phyloP scores from a whole-genome alignment of 305 asterid genomes.

The Fraxinus greggii region DNA sequence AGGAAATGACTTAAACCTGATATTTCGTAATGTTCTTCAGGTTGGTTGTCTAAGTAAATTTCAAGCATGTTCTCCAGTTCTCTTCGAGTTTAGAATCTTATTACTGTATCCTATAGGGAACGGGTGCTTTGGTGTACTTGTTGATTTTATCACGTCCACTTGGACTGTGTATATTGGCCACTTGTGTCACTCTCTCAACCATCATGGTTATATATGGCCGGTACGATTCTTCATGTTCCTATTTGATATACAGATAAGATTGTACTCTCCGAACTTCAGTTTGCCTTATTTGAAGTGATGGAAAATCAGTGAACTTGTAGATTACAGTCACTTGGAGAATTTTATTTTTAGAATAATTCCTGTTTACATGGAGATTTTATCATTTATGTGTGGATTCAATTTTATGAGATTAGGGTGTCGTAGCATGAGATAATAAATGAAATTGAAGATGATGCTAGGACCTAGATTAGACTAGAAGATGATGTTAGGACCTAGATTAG shows the following conservation, averaged over 20 bases:
- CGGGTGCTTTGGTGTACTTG: slow-evolving; percentile 82
- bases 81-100: slow-evolving; percentile 35
- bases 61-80: slow-evolving; percentile 14
- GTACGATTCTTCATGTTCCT: slow-evolving; percentile 54
- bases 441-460: background rate
- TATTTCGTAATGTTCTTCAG: slow-evolving; percentile 89
- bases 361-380: background rate
- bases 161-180: slow-evolving; percentile 74
- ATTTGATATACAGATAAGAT: background rate
- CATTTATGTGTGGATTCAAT: slow-evolving; percentile 6
- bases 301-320: background rate
- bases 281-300: slow-evolving; percentile 9
- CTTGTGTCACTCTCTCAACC: slow-evolving; percentile 68
- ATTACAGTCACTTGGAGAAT: background rate
- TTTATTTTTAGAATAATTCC: slow-evolving; percentile 1
- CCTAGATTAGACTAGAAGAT: background rate
- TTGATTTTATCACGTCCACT: slow-evolving; percentile 85
- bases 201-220: slow-evolving; percentile 84
- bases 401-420: slow-evolving; percentile 10
- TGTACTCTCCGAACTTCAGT: slow-evolving; percentile 6
- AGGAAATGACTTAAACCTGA: slow-evolving; percentile 89
- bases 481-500: background rate
- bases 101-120: slow-evolving; percentile 55
- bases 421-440: slow-evolving; percentile 11
- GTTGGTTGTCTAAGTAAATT: slow-evolving; percentile 39